These are phyloP conservation scores for Trichoderma guizhouense DNA, from an alignment of 2,329 filamentous ascomycete genomes.

Conservation along the genomic window DNA sequence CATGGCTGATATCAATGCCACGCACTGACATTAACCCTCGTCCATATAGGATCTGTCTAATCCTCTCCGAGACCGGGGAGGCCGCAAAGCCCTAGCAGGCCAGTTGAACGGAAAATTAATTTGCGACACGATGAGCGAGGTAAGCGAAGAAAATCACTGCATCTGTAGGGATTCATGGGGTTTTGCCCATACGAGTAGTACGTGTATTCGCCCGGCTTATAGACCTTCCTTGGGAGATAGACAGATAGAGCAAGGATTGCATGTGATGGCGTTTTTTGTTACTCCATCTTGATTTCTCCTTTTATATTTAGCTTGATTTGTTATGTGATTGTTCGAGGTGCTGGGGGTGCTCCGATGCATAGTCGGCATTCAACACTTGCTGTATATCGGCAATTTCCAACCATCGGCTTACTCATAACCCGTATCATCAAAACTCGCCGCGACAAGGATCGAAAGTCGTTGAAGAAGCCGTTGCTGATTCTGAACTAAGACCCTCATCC, in stretches of 20 bases:
- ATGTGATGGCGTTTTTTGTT: neutral
- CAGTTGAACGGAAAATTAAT: neutral
- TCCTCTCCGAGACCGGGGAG: neutral
- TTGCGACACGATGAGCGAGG: neutral
- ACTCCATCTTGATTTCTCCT: no score
- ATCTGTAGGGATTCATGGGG: neutral
- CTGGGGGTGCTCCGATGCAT: neutral
- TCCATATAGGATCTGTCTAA: neutral
- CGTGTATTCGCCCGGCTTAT: neutral
- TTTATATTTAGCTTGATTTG: neutral
- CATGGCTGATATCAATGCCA: neutral
- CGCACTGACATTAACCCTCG: neutral
- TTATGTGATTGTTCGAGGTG: neutral
- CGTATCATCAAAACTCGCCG: neutral
- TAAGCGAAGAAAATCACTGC: neutral
- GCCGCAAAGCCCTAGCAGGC: neutral
- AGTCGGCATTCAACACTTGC: neutral
- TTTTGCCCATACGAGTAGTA: neutral
- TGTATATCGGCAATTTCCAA: neutral
- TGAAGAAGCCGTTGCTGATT: neutral
- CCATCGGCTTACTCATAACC: neutral
- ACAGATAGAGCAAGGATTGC: neutral
- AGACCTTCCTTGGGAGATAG: neutral
- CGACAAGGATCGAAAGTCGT: neutral
- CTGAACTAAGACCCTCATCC: neutral